Evolutionary conservation across 345 rosid species (phyloP).

Genomic region (Trapa bicornis): DNA sequence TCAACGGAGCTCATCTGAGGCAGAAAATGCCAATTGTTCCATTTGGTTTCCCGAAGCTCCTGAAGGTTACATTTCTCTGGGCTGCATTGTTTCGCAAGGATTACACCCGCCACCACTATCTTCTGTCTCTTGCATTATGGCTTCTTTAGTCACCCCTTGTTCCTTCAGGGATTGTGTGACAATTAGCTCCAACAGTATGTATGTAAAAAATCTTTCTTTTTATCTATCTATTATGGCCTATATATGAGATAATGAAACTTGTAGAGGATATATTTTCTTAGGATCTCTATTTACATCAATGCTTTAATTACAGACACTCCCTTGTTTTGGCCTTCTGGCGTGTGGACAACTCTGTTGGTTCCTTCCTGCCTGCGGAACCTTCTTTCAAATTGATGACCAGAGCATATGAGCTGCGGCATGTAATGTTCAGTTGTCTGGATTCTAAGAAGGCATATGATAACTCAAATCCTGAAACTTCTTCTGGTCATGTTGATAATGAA

Average conservation of each 20-base stretch:
- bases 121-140: constrained; percentile 61
- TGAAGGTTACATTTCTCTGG: constrained; percentile 70
- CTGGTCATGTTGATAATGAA: constrained; percentile 18
- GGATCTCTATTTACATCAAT: background rate
- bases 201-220: constrained; percentile 22
- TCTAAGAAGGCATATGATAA: constrained; percentile 24
- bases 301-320: constrained; percentile 36
- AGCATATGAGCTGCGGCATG: constrained; percentile 67
- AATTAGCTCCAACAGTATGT: constrained; percentile 46
- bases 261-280: too few relatives aligned
- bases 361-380: constrained; percentile 78
- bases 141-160: constrained; percentile 79
- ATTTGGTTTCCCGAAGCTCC: constrained; percentile 97
- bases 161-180: constrained; percentile 76
- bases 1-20: constrained; percentile 13
- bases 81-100: constrained; percentile 76
- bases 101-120: constrained; percentile 52
- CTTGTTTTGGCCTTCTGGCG: constrained; percentile 86
- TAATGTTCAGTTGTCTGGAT: constrained; percentile 46
- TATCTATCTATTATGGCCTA: background rate
- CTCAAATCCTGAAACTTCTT: constrained; percentile 22
- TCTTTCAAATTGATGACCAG: constrained; percentile 36
- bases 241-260: too few relatives aligned
- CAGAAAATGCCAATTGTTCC: constrained; percentile 35
- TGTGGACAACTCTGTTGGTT: constrained; percentile 66